Conservation (phyloP, 225 moss, liverwort and hornwort genomes). For the Marchantia paleacea region DNA sequence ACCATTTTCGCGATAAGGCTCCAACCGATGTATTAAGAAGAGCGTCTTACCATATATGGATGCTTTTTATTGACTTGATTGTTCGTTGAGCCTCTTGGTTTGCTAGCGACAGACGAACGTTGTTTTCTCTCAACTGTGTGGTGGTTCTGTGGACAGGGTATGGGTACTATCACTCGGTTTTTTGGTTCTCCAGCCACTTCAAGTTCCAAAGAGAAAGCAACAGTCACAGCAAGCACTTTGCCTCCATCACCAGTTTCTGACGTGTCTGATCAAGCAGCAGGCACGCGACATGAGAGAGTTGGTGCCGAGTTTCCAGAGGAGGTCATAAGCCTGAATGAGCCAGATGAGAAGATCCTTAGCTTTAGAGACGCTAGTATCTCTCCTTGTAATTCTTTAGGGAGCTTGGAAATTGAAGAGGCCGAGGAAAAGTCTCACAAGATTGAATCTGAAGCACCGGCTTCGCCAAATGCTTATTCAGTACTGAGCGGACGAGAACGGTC, state of each 20-base stretch:
- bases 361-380: background rate
- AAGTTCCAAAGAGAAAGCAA: slow-evolving; percentile 20
- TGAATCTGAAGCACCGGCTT: slow-evolving; percentile 5
- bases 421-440: background rate
- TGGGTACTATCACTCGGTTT: slow-evolving; percentile 67
- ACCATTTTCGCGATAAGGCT: background rate
- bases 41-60: background rate
- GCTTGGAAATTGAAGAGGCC: background rate
- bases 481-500: slow-evolving; percentile 3
- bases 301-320: background rate
- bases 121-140: background rate
- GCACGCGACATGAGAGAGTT: background rate
- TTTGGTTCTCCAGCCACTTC: slow-evolving; percentile 48
- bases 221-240: slow-evolving; percentile 27
- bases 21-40: background rate
- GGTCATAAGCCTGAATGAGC: background rate
- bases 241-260: slow-evolving; percentile 24
- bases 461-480: slow-evolving; percentile 18
- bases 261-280: background rate
- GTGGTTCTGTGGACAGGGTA: slow-evolving; percentile 53
- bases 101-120: background rate
- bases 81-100: background rate
- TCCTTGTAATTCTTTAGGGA: background rate
- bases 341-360: background rate
- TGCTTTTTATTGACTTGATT: no score